A percentile compares a stretch with the other conserved stretches of the same genome.
Conservation (phyloP, 768 basidiomycete species). For the Cystobasidium onofrii region DNA sequence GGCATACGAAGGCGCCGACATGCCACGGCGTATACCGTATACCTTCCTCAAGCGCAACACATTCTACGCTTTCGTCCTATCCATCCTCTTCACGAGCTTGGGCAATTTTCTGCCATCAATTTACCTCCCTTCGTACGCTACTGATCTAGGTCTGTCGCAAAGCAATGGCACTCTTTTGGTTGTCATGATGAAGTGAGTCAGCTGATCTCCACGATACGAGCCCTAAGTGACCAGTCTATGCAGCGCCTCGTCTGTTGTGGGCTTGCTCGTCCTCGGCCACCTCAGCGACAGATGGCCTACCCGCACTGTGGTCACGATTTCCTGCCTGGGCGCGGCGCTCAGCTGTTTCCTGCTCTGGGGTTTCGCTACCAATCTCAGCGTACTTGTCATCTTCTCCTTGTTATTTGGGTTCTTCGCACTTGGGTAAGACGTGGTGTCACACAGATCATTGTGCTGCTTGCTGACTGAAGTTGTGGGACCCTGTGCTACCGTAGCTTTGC, state of each 20-base stretch:
- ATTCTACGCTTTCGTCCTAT: constrained; percentile 23
- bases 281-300: constrained; percentile 25
- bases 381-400: constrained; percentile 6
- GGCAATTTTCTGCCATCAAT: constrained; percentile 22
- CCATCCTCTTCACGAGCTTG: constrained; percentile 4
- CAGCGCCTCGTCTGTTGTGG: constrained; percentile 19
- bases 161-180: constrained; percentile 20
- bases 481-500: not conserved
- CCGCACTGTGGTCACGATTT: not conserved
- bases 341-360: constrained; percentile 26
- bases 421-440: not conserved
- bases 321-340: constrained; percentile 5
- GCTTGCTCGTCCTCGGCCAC: constrained; percentile 12
- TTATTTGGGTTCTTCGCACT: constrained; percentile 7
- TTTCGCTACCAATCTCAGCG: constrained; percentile 1
- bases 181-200: constrained; percentile 6
- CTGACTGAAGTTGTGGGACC: not conserved
- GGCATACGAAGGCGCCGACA: not conserved
- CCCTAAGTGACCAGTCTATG: no score
- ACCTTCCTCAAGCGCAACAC: not conserved
- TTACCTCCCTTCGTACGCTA: constrained; percentile 14
- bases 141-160: constrained; percentile 12
- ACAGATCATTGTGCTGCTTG: no score
- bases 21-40: not conserved
- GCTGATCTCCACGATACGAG: no score